Evolutionary conservation across 2,329 filamentous ascomycete genomes (phyloP), one percentile per base, ranked within the genome.

Genomic region (Fusarium continuum): DNA sequence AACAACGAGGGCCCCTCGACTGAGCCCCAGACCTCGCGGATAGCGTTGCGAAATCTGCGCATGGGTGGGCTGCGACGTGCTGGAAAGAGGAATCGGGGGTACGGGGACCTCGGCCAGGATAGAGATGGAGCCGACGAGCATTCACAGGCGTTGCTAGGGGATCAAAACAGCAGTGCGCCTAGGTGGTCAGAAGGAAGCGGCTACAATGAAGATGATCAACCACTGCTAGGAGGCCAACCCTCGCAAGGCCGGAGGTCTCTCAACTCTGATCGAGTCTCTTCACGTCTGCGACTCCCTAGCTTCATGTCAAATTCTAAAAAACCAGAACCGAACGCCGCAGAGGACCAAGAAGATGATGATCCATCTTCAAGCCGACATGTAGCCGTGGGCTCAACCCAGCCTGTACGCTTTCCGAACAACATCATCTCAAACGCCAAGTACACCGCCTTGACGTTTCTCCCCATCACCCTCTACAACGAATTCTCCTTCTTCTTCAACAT

Each of bases 401-500:
- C 86, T 23, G 82, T 88, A 44, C 88, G 90, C 67, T 98, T 94
- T 75, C 94, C 95, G 9, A 87, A 91, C 8, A 99, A 99, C 76
- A 85, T 92, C 53, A 86, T 99, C 43, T 98, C 94, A 29, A 98
- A 99, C 75, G 94, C 95, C 51, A 99, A 98, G 82, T 99, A 99
- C 76, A 98, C 94, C 25, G 88, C 93, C 2, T 90, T 93, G 81
- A 97, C 91, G 47, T 99, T 99, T 77, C 84, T 99, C 13, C 96
- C 96, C 3, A 84, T 94, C 47, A 99, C 95, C 0, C 82, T 99
- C 19, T 99, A 97, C 78, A 98, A 98, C 79, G 95, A 99, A 74
- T 99, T 99, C 75, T 97, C 94, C 57, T 99, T 98, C 81, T 99
- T 99, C 79, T 97, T 99, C 83, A 99, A 99, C 83, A 92, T 98